These are phyloP conservation scores for Singerocomus rubriflavus DNA, from an alignment of 1,284 basidiomycete genomes.

Conservation along the genomic window DNA sequence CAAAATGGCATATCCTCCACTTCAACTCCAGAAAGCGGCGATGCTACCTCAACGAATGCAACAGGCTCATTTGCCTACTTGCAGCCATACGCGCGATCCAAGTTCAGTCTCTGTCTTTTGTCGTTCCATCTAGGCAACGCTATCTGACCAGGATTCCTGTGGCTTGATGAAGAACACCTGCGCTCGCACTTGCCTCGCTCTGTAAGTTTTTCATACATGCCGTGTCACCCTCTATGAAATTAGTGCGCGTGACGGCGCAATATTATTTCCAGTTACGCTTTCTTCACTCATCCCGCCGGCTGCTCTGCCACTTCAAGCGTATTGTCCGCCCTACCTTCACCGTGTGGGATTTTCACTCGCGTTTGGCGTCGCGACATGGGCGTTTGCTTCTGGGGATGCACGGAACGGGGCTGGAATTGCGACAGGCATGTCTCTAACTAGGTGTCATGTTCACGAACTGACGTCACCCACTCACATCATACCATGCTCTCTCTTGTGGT, in stretches of 20 bases:
- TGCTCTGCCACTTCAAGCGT: constrained; percentile 20
- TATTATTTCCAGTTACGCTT: constrained; percentile 31
- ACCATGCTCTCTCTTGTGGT: no score
- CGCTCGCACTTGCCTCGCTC: constrained; percentile 28
- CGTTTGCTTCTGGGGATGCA: constrained; percentile 39
- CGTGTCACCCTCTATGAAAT: neutral
- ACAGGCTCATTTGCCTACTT: constrained; percentile 23
- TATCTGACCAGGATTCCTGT: constrained; percentile 19
- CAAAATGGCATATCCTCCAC: neutral
- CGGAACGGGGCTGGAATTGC: constrained; percentile 46
- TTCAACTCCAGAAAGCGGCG: neutral
- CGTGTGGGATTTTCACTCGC: constrained; percentile 44
- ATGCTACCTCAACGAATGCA: constrained; percentile 15
- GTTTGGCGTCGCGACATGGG: constrained; percentile 46
- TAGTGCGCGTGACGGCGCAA: neutral
- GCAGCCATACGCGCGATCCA: constrained; percentile 32
- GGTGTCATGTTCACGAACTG: neutral
- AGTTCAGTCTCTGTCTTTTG: constrained; percentile 26
- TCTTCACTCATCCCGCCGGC: constrained; percentile 39
- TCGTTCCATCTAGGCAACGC: neutral
- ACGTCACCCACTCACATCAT: neutral
- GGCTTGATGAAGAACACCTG: constrained; percentile 20
- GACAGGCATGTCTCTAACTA: constrained; percentile 34
- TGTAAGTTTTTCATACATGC: constrained; percentile 23
- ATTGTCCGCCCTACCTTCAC: constrained; percentile 42